Base-by-base conservation (phyloP, 2,329 filamentous ascomycete species). In the Trichoderma asperellum region DNA sequence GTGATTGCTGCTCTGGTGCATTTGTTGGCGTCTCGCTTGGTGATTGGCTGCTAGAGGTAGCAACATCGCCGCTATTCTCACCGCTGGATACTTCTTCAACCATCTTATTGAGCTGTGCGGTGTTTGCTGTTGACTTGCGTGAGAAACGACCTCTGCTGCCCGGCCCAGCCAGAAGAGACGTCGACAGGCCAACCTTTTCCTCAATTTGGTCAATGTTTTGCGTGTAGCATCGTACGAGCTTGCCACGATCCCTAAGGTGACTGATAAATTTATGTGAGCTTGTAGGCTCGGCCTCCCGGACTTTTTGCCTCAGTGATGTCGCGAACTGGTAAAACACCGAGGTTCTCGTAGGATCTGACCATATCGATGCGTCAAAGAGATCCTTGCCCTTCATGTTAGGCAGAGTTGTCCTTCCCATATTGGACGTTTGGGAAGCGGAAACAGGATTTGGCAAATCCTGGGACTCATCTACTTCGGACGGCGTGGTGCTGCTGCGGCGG, bases 191-290 rank as follows among this genome's bases (percentile, higher is more conserved):
- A 55, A 91, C 89, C 68, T 90, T 88, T 74, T 89, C 88, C 75
- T 93, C 91, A 7, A 93, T 87, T 71, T 89, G 88, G 73, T 93
- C 90, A 72, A 93, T 92, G 72, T 92, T 93, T 73, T 93, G 90
- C 0, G 90, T 92, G 74, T 93, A 93, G 74, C 90, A 91, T 49
- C 90, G 83, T 37, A 92, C 88, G 5, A 93, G 82, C 72, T 91
- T 90, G 4, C 89, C 88, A 4, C 87, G 84, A 75, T 92, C 89
- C 56, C 89, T 85, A 5, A 93, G 82, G 40, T 88, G 86, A 55
- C 87, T 85, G 73, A 93, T 89, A 75, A 93, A 92, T 68, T 86
- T 86, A 78, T 93, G 90, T 1, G 88, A 90, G 21, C 83, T 82
- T 1, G 89, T 92, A 0, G 89, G 89, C 64, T 85, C 79, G 11